phyloP scores from a whole-genome alignment of 1,284 basidiomycete species.

The Leccinum fallax region DNA sequence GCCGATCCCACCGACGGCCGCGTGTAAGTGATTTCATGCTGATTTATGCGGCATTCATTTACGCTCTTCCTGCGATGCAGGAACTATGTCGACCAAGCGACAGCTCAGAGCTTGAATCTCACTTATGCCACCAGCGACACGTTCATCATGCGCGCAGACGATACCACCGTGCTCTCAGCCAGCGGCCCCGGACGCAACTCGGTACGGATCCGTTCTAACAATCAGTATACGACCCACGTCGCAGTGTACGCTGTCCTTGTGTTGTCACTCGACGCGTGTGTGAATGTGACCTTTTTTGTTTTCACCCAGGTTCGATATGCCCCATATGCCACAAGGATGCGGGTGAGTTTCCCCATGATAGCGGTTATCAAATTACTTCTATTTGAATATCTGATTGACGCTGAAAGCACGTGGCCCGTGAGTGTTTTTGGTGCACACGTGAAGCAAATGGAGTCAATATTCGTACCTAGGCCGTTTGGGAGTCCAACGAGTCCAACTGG shows the following conservation, averaged over 20 bases:
- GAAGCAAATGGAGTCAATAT: conserved; percentile 9
- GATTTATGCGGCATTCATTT: not conserved
- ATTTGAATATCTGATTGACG: conserved; percentile 2
- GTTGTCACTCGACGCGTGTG: not conserved
- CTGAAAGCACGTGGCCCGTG: conserved; percentile 49
- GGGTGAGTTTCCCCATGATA: conserved; percentile 46
- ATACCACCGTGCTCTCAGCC: conserved; percentile 30
- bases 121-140: conserved; percentile 47
- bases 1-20: conserved; percentile 50
- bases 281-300: conserved; percentile 4
- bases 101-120: conserved; percentile 46
- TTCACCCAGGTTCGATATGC: conserved; percentile 35
- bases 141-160: conserved; percentile 44
- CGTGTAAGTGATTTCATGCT: conserved; percentile 38
- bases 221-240: conserved; percentile 36
- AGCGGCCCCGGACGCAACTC: conserved; percentile 37
- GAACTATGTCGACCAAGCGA: conserved; percentile 51
- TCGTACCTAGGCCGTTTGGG: conserved; percentile 47
- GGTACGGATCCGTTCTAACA: conserved; percentile 37
- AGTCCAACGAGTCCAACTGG: conserved; percentile 52
- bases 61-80: conserved; percentile 29
- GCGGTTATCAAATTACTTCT: not conserved
- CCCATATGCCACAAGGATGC: conserved; percentile 63
- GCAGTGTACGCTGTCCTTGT: conserved; percentile 49
- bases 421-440: conserved; percentile 5